These are phyloP conservation scores for Peronospora destructor DNA, from an alignment of 352 stramenopile species.

Conservation along the genomic window DNA sequence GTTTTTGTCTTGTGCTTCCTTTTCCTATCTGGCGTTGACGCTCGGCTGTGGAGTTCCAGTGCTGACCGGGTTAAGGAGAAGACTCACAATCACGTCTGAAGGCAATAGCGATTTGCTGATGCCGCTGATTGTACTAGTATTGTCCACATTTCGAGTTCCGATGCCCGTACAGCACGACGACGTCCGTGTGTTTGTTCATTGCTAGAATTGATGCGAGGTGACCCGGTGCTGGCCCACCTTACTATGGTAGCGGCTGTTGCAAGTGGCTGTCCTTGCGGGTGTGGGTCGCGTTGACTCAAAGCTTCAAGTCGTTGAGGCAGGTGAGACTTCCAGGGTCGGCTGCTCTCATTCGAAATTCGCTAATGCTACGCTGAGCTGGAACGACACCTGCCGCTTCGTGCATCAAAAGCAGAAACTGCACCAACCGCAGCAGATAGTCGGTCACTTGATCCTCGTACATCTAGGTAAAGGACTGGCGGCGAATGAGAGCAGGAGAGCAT, in stretches of 20 bases:
- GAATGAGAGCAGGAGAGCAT: conserved; percentile 22
- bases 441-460: conserved; percentile 3
- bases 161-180: conserved; percentile 1
- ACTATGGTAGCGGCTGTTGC: conserved; percentile 21
- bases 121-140: conserved; percentile 21
- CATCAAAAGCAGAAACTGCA: conserved; percentile 11
- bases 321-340: background rate
- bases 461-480: conserved; percentile 14
- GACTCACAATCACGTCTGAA: conserved; percentile 23
- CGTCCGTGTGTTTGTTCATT: conserved; percentile 5
- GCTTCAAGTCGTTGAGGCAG: background rate
- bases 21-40: conserved; percentile 34
- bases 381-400: conserved; percentile 3
- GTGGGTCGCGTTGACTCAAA: too few relatives aligned
- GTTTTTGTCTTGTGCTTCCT: conserved; percentile 32
- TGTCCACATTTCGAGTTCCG: conserved; percentile 1
- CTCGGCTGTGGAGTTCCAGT: conserved; percentile 24
- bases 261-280: background rate
- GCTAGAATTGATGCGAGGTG: background rate
- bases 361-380: conserved; percentile 9
- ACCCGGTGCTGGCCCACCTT: conserved; percentile 12
- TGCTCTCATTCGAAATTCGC: background rate
- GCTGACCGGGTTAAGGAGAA: conserved; percentile 28
- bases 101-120: conserved; percentile 26
- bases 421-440: conserved; percentile 20